These are phyloP conservation scores for Vanrija sp. DNA, from an alignment of 1,284 basidiomycete species.

Conservation along the genomic window DNA sequence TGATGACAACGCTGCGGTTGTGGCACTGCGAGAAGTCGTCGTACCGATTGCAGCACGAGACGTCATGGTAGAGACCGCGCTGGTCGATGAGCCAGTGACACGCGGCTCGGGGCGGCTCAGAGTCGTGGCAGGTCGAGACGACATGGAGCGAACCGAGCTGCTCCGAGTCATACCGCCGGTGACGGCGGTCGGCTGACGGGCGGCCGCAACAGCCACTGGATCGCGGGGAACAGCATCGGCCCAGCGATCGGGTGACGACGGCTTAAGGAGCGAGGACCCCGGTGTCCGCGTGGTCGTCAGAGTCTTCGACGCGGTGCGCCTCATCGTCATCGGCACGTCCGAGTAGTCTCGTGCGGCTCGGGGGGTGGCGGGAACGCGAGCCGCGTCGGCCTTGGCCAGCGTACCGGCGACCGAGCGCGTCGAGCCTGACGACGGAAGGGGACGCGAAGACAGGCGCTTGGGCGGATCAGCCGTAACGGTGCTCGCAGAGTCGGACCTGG, in stretches of 20 bases:
- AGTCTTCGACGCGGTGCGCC: not conserved
- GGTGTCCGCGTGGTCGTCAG: not conserved
- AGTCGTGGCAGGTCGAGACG: too few species aligned
- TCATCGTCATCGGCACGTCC: slow-evolving; percentile 13
- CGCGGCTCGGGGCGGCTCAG: too few species aligned
- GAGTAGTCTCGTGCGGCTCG: slow-evolving; percentile 4
- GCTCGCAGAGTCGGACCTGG: not conserved
- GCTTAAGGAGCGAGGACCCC: not conserved
- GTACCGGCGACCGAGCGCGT: not conserved
- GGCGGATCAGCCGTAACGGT: not conserved
- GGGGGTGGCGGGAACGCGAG: not conserved
- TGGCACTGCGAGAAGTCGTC: too few species aligned
- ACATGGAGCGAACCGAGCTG: too few species aligned
- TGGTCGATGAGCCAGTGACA: too few species aligned
- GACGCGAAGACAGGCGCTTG: not conserved
- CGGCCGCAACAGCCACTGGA: not conserved
- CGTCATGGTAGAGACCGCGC: too few species aligned
- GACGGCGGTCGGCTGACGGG: too few species aligned
- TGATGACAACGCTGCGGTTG: too few species aligned
- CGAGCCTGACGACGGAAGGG: slow-evolving; percentile 1
- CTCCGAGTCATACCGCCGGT: too few species aligned
- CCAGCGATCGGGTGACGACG: slow-evolving; percentile 7
- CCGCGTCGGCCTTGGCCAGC: not conserved
- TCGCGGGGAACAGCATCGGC: slow-evolving; percentile 13
- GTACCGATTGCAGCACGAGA: too few species aligned